phyloP scores from a whole-genome alignment of 2,329 filamentous ascomycete species.

The Alternaria arborescens region DNA sequence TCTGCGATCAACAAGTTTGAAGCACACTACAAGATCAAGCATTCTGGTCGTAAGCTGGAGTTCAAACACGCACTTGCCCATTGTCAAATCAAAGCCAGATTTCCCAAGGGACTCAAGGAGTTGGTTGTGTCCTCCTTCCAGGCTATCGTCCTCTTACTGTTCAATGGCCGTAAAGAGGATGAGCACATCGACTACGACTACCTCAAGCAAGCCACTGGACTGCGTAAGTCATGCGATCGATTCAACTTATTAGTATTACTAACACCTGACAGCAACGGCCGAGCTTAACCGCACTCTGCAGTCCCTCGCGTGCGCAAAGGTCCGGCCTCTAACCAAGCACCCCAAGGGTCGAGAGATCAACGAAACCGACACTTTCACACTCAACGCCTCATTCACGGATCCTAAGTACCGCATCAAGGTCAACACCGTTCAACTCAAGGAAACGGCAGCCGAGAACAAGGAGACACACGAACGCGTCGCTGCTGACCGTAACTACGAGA shows the following conservation, averaged over 20 bases:
- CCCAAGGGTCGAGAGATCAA: conserved; percentile 85
- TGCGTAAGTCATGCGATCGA: conserved; percentile 61
- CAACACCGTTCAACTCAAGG: conserved; percentile 97
- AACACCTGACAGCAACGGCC: conserved; percentile 63
- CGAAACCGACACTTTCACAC: conserved; percentile 80
- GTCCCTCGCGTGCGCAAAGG: conserved; percentile 90
- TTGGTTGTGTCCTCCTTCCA: conserved; percentile 92
- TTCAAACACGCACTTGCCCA: conserved; percentile 97
- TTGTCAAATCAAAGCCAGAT: conserved; percentile 82
- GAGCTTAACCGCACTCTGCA: conserved; percentile 92
- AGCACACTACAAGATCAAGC: conserved; percentile 84
- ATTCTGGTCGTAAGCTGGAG: conserved; percentile 82
- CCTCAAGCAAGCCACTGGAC: conserved; percentile 76
- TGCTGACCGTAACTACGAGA: conserved; percentile 92
- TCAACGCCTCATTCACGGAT: conserved; percentile 80
- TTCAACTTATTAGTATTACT: conserved; percentile 7
- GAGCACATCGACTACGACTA: conserved; percentile 77
- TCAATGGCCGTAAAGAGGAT: conserved; percentile 74
- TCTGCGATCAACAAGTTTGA: conserved; percentile 84
- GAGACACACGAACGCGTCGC: conserved; percentile 90
- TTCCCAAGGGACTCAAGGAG: conserved; percentile 83
- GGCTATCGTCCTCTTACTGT: conserved; percentile 86
- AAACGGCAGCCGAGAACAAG: conserved; percentile 94
- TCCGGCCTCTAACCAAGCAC: conserved; percentile 82
- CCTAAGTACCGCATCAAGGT: conserved; percentile 93